A percentile compares a stretch with the other conserved stretches of the same genome.
Conservation (phyloP, 2,329 filamentous ascomycete genomes). For the Beauveria pseudobassiana region DNA sequence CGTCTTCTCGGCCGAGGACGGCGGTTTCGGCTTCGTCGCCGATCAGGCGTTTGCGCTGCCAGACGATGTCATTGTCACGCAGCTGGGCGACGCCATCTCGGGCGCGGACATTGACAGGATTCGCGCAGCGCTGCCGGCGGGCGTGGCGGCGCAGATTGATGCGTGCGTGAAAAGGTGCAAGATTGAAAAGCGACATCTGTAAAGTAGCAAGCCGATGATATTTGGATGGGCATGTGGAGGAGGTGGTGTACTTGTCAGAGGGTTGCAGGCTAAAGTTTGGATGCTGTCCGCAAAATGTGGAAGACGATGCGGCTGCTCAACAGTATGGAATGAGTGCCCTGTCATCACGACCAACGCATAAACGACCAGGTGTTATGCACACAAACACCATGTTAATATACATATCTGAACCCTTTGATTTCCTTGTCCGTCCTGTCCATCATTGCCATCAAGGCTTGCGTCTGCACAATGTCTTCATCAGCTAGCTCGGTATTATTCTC, state of each 20-base stretch:
- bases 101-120: slow-evolving; percentile 40
- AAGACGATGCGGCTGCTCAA: neutral
- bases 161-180: slow-evolving; percentile 4
- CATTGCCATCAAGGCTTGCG: neutral
- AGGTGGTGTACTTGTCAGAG: too few species aligned
- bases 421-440: slow-evolving; percentile 47
- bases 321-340: neutral
- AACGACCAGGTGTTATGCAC: too few species aligned
- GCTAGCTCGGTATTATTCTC: neutral
- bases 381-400: slow-evolving; percentile 22
- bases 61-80: slow-evolving; percentile 37
- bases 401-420: slow-evolving; percentile 47
- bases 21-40: slow-evolving; percentile 42
- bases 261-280: too few species aligned
- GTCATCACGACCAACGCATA: neutral
- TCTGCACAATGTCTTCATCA: neutral
- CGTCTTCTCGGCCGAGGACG: slow-evolving; percentile 42
- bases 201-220: neutral
- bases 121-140: slow-evolving; percentile 18
- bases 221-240: neutral
- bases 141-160: neutral
- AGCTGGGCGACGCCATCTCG: slow-evolving; percentile 37
- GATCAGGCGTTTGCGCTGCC: slow-evolving; percentile 42
- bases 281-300: too few species aligned
- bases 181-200: neutral